Percentiles rank a stretch among this genome's conserved stretches.
These are phyloP conservation scores for Phialemoniopsis sp. DNA, from an alignment of 2,329 filamentous ascomycete species.

Conservation along the genomic window DNA sequence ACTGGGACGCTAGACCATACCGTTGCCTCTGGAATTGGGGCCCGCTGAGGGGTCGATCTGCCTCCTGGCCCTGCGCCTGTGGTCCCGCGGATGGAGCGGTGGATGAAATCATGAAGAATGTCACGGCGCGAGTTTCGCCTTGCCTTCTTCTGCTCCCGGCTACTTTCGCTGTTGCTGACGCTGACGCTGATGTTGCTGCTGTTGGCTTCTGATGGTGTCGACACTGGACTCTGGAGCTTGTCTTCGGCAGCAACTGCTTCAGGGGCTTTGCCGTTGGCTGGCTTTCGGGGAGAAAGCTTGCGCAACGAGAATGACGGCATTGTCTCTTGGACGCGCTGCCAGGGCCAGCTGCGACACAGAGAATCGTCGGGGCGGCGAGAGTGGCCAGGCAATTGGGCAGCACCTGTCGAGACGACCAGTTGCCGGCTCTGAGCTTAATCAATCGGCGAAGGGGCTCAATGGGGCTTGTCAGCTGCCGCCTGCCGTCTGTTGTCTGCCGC, in stretches of 20 bases:
- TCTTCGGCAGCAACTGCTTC: background rate
- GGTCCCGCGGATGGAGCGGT: constrained; percentile 12
- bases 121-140: constrained; percentile 19
- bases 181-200: background rate
- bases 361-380: background rate
- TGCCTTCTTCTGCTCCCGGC: constrained; percentile 6
- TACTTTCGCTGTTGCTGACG: constrained; percentile 3
- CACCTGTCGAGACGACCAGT: background rate
- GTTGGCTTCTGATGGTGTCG: background rate
- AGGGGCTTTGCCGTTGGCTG: constrained; percentile 6
- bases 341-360: background rate
- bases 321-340: constrained; percentile 3
- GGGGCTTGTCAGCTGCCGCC: no score
- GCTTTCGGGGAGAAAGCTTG: constrained; percentile 18
- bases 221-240: background rate
- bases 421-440: background rate
- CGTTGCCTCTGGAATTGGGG: no score
- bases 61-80: no score
- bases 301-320: constrained; percentile 27
- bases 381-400: background rate
- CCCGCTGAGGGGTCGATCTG: no score
- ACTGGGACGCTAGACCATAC: no score
- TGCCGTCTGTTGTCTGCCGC: no score
- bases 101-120: constrained; percentile 19
- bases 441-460: no score